A percentile compares a stretch with the other conserved stretches of the same genome.
Evolutionary conservation across 345 rosid species (phyloP).

Genomic region (Viola odorata): DNA sequence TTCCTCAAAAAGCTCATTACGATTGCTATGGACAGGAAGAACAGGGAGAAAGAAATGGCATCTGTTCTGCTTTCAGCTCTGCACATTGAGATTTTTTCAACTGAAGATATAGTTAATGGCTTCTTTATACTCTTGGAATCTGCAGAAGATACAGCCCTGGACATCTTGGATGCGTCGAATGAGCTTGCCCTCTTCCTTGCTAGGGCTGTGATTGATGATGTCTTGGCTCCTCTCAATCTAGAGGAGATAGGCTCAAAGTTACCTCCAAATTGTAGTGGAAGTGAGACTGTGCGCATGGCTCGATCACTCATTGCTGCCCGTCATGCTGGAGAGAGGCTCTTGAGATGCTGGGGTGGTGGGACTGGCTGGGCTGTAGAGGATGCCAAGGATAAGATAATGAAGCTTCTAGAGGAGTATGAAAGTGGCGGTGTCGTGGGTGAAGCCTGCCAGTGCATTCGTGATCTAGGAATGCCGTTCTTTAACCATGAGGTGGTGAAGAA

Average conservation of each 20-base stretch:
- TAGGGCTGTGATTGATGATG: slow-evolving; percentile 95
- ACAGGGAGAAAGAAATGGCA: slow-evolving; percentile 99
- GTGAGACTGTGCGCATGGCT: slow-evolving; percentile 71
- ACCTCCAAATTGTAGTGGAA: slow-evolving; percentile 78
- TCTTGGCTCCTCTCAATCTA: slow-evolving; percentile 81
- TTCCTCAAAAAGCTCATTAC: slow-evolving; percentile 87
- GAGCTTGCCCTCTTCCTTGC: slow-evolving; percentile 97
- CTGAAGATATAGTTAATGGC: slow-evolving; percentile 82
- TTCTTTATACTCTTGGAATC: slow-evolving; percentile 91
- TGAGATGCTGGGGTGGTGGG: slow-evolving; percentile 99
- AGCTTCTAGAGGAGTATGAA: slow-evolving; percentile 89
- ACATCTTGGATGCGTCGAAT: slow-evolving; percentile 90
- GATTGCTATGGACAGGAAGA: slow-evolving; percentile 95
- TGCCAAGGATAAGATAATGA: slow-evolving; percentile 95
- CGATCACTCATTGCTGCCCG: slow-evolving; percentile 80
- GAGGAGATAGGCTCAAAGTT: slow-evolving; percentile 75
- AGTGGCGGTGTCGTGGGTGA: slow-evolving; percentile 84
- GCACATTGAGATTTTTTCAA: slow-evolving; percentile 90
- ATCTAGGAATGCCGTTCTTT: slow-evolving; percentile 94
- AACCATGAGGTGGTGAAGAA: slow-evolving; percentile 99
- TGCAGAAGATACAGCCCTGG: slow-evolving; percentile 93
- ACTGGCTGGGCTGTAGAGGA: slow-evolving; percentile 99
- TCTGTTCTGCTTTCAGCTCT: slow-evolving; percentile 90
- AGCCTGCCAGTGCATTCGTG: slow-evolving; percentile 96
- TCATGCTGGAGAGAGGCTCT: slow-evolving; percentile 94